Evolutionary conservation across 345 rosid species (phyloP).

Genomic region (Pugionium dolabratum): DNA sequence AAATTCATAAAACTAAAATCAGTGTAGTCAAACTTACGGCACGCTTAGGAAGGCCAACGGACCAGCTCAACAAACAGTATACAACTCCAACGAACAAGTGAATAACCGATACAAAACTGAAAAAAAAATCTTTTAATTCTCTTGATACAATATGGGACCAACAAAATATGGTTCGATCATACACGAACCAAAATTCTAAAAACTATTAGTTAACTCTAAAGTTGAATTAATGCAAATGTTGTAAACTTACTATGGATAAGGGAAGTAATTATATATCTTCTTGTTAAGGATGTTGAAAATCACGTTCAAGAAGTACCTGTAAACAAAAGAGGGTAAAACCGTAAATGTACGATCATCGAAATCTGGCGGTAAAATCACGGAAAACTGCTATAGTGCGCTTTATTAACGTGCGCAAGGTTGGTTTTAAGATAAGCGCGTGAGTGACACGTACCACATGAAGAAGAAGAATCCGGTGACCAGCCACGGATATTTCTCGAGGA

Average conservation of each 20-base stretch:
- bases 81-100: constrained; percentile 92
- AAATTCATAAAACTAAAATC: too few species aligned
- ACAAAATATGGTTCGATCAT: constrained; percentile 17
- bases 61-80: constrained; percentile 87
- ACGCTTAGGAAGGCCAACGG: constrained; percentile 92
- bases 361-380: constrained; percentile 24
- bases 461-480: constrained; percentile 92
- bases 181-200: too few species aligned
- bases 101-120: constrained; percentile 90
- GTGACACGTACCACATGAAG: constrained; percentile 84
- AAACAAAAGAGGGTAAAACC: neutral
- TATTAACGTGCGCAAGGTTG: neutral
- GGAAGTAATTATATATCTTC: constrained; percentile 97
- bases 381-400: neutral
- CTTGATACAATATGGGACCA: constrained; percentile 21
- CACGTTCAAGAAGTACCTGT: constrained; percentile 73
- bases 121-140: neutral
- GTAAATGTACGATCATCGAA: neutral
- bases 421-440: constrained; percentile 15
- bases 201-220: too few species aligned
- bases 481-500: constrained; percentile 71
- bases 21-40: constrained; percentile 60
- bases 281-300: constrained; percentile 96
- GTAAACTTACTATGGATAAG: constrained; percentile 82
- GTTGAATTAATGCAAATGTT: too few species aligned